These are phyloP conservation scores for Erodium chrysanthum DNA, from an alignment of 441 rosid species.

Conservation along the genomic window DNA sequence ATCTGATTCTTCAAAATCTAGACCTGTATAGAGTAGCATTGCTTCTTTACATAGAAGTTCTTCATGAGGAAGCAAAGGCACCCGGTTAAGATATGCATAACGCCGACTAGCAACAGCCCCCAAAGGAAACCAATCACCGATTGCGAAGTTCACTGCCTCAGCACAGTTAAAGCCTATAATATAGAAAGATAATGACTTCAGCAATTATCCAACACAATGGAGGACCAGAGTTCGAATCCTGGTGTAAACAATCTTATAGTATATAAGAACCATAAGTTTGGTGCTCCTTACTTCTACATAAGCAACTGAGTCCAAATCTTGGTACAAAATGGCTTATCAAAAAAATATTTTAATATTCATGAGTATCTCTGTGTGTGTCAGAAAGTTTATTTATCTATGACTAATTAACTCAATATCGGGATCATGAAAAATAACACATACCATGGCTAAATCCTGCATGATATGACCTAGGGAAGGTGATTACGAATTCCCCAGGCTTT, in stretches of 20 bases:
- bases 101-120: conserved; percentile 91
- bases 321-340: too few species aligned
- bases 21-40: conserved; percentile 45
- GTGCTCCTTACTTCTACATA: too few species aligned
- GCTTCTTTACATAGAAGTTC: conserved; percentile 96
- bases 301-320: too few species aligned
- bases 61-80: conserved; percentile 96
- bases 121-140: conserved; percentile 89
- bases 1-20: conserved; percentile 50
- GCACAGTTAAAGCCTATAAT: conserved; percentile 89
- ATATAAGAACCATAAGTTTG: too few species aligned
- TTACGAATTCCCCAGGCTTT: conserved; percentile 88
- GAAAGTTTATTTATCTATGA: background rate
- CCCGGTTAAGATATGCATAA: conserved; percentile 77
- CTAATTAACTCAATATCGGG: background rate
- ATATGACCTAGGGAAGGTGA: conserved; percentile 93
- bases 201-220: too few species aligned
- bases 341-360: too few species aligned
- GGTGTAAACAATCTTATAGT: too few species aligned
- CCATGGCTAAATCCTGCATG: conserved; percentile 99
- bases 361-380: too few species aligned
- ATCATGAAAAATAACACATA: conserved; percentile 25
- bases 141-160: conserved; percentile 98
- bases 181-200: conserved; percentile 2
- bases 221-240: too few species aligned